Base-by-base conservation (phyloP, 164 flowering plant genomes). In the Stephania yunnanensis region DNA sequence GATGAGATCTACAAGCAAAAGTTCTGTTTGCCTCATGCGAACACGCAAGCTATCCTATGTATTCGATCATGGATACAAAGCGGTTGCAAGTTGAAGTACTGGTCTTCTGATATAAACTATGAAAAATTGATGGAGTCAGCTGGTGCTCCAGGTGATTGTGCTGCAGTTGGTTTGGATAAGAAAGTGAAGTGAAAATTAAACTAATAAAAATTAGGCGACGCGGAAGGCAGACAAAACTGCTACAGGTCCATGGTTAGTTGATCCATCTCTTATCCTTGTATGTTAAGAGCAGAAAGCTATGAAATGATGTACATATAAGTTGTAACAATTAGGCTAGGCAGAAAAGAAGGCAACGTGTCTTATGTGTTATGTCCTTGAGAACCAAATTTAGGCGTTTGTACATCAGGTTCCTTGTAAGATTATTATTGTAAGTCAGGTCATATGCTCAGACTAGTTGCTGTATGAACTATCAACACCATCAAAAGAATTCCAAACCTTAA, bases 1-100 rank as follows among this genome's bases (percentile, higher is more conserved):
- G 93, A 93, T 71, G 94, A 89, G 76, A 76, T 85, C 48, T 89
- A 89, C 44, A 87, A 85, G 81, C 92, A 85, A 73, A 68, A 91
- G 71, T 78, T 77, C 69, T 85, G 85, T 68, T 79, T 90, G 84
- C 87, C 92, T 1, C 85, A 85, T 78, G 77, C 77, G 30, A 84
- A 74, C 76, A 77, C 86, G 5, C 94, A 88, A 76, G 79, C 88
- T 25, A 77, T 90, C 61, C 81, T 90, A 68, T 91, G 93, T 74
- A 84, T 89, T n/a, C 83, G 81, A 72, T 87, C 92, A 22, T 90
- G 93, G 96, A 79, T 74, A 7, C 81, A 87, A 48, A 83, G 84
- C 22, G 92, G 93, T 13, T 77, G 84, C 69, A 87, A 81, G 80
- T 72, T 89, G 75, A 89, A 87, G 79, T 88, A 78, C 74, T 85